A percentile compares a stretch with the other conserved stretches of the same genome.
These are phyloP conservation scores for Globisporangium takayamanum DNA, from an alignment of 352 stramenopile species.

Conservation along the genomic window DNA sequence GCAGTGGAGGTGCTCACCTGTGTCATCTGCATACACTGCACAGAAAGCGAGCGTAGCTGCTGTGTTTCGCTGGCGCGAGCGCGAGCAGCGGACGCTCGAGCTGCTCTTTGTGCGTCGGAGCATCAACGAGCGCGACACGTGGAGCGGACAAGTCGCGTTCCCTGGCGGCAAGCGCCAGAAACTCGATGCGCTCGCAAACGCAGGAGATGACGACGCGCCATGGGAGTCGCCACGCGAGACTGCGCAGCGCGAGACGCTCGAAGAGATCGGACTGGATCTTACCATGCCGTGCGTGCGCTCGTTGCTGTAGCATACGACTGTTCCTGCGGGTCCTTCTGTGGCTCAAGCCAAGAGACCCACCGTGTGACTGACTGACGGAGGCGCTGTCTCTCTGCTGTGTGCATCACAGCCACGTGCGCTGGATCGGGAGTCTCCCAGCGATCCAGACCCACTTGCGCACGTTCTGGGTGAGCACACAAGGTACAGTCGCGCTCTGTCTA, in stretches of 20 bases:
- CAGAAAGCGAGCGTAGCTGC: conserved; percentile 73
- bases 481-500: conserved; percentile 15
- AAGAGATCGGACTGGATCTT: conserved; percentile 79
- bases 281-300: conserved; percentile 30
- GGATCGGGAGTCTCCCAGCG: conserved; percentile 49
- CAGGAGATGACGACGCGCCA: conserved; percentile 24
- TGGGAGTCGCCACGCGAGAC: conserved; percentile 71
- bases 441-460: conserved; percentile 60
- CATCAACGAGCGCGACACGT: conserved; percentile 69
- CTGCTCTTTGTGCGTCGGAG: conserved; percentile 71
- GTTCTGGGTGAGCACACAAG: conserved; percentile 63
- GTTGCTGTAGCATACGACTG: conserved; percentile 6
- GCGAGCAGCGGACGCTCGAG: conserved; percentile 53
- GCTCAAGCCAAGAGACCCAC: neutral
- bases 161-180: conserved; percentile 66
- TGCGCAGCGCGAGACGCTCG: conserved; percentile 66
- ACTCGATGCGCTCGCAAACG: conserved; percentile 9
- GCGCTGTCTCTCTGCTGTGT: neutral
- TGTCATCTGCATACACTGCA: neutral
- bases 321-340: neutral
- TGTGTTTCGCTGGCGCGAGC: conserved; percentile 75
- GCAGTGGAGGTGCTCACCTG: neutral
- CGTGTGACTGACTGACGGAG: neutral
- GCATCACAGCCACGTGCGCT: conserved; percentile 47
- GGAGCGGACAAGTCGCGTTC: conserved; percentile 82